Evolutionary conservation across 2,329 filamentous ascomycete genomes (phyloP).

Genomic region (Xylariaceae sp.): DNA sequence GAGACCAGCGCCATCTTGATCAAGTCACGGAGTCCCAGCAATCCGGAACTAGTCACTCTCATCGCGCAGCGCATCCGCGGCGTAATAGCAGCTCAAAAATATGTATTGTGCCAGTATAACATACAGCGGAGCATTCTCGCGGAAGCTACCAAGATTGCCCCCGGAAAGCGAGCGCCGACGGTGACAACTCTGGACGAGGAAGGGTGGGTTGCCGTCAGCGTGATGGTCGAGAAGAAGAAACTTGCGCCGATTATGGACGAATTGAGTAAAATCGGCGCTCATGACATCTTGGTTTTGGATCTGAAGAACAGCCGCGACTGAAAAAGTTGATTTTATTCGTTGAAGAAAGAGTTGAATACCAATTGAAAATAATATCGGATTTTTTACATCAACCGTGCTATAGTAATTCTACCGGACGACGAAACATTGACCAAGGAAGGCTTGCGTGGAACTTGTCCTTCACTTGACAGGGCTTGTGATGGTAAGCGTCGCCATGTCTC

Average conservation of each 20-base stretch:
- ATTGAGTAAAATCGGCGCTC: constrained; percentile 67
- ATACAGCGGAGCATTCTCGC: constrained; percentile 65
- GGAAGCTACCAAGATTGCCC: constrained; percentile 70
- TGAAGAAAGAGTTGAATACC: background rate
- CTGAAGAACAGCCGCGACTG: constrained; percentile 61
- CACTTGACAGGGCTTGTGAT: too few species aligned
- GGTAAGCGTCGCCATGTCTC: too few species aligned
- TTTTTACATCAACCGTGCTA: background rate
- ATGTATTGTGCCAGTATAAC: constrained; percentile 95
- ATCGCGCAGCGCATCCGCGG: constrained; percentile 84
- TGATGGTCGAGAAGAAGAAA: constrained; percentile 86
- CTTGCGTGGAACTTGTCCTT: too few species aligned
- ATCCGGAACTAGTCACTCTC: constrained; percentile 72
- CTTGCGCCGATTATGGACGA: constrained; percentile 86
- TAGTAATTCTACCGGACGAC: background rate
- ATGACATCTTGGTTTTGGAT: constrained; percentile 78
- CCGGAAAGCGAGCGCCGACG: constrained; percentile 88
- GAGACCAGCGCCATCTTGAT: constrained; percentile 85
- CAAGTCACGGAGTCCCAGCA: constrained; percentile 78
- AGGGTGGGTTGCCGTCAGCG: constrained; percentile 89
- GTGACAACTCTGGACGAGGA: constrained; percentile 83
- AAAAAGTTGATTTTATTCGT: background rate
- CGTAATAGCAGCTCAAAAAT: constrained; percentile 92
- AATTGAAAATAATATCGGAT: background rate
- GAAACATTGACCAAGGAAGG: background rate